Evolutionary conservation across 306 rosid genomes (phyloP), one percentile per base, ranked within the genome.

Genomic region (Cicer yamashitae): DNA sequence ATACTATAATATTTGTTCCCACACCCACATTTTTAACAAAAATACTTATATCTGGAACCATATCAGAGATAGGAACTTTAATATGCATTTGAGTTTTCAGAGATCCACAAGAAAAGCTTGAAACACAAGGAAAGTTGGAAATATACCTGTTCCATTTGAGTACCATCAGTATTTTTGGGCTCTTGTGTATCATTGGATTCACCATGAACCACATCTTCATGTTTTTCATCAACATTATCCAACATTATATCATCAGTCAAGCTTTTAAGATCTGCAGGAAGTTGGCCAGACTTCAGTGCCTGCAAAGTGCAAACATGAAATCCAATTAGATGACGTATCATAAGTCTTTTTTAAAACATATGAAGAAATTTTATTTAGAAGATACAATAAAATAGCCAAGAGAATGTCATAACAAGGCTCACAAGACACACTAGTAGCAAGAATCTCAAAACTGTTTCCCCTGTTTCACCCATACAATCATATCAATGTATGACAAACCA

Each of bases 231-330:
- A 74, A 50, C 78, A 54, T 59, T 84, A 78, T 83, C 78, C 44
- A 74, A 17, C 56, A 51, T 59, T 18, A 82, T 51, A 71, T 83
- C 83, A 43, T 86, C 96, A 71, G 81, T 86, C 73, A 86, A 59
- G 40, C 82, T 70, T 68, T 85, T 52, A 38, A 91, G 83, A 81
- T 91, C 96, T 44, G 84, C 87, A 78, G 98, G 98, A 75, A 94
- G 92, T 83, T 90, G 97, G 17, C 98, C 98, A 1, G 90, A 91
- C 79, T 90, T 88, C 73, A 94, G 74, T 76, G 97, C 97, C 98
- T 94, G 92, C 74, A 25, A 78, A 13, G 97, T 94, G 92, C 74
- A 25, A 78, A 15, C 70, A 65, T 43, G 67, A 59, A 76, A 75
- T 43, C 39, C 34, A 10, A 39, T 80, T 47, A 61, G 69, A 70